Evolutionary conservation across 352 stramenopile species (phyloP), one percentile per base, ranked within the genome.

Genomic region (Phytophthora ohioensis): DNA sequence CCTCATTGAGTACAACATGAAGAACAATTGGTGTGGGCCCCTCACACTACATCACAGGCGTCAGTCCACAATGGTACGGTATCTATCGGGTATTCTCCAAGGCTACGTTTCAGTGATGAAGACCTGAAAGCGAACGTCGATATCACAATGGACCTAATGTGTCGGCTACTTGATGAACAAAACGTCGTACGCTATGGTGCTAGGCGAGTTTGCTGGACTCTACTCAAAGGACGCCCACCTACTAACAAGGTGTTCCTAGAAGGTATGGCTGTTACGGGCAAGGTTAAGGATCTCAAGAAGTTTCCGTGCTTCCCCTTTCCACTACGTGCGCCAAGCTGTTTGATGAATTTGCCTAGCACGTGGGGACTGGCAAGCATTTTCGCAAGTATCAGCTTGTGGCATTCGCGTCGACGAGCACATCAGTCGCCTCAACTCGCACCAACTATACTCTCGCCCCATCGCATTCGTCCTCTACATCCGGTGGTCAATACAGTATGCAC

Each of bases 11-110:
- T 76, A 88, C 38, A 49, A 73, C 5, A 58, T 80, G 13, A 47
- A 77, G 3, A 78, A 90, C 68, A 92, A 55, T 59, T 92, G 0
- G 82, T 92, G 31, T 92, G 80, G 66, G 76, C 85, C 11, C 85
- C 85, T 15, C 82, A 92, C 64, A 92, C 66, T 92, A 92, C 75
- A 91, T 88, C 71, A 90, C 85, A 15, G 85, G 70, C 34, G 81
- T 92, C 10, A 88, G 64, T 49, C 85, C 85, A 0, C 75, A 82
- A 9, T 84, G 64, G 79, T 92, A 92, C 21, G 21, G 21, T 45
- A 63, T 92, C 12, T 92, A 92, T 56, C 72, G 41, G 73, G 61
- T 8, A 61, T 52, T 0, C 69, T 79, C 4, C 43, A 67, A 12
- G 64, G 69, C 53, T 88, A 81, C 52, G 61, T 85, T 59, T 92